Base-by-base conservation (phyloP, 768 basidiomycete genomes). In the Pleurotus citrinopileatus region DNA sequence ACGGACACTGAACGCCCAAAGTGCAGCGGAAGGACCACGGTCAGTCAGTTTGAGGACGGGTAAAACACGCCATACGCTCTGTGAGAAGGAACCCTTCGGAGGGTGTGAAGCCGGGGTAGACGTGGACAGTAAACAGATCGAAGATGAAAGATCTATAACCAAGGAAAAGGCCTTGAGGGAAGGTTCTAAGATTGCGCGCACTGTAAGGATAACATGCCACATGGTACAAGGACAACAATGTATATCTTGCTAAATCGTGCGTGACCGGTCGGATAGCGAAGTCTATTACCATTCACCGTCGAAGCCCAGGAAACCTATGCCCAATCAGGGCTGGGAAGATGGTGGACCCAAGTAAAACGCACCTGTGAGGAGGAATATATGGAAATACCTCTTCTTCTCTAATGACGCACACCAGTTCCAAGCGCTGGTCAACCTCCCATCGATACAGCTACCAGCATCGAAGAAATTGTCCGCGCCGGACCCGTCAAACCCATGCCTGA, bases 381-480 rank as follows among this genome's bases (percentile, higher is more conserved):
- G 84, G 73, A 92, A 91, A 64, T 83, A 94, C 45, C 84, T 74
- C 72, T 94, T 94, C 75, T 92, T 94, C 74, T 93, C 91, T 59
- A 94, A 67, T 42, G 76, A 78, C 45, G 85, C 83, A 70, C 91
- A 94, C 91, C 91, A 94, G 65, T 94, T 91, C 91, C 91, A 94
- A 3, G 91, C 91, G 66, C 89, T 91, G 26, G 91, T 94, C 62
- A 94, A 68, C 3, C 91, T 78, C 10, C 91, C 91, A 61, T 93
- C 91, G 60, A 93, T 92, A 59, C 81, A 82, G 58, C 87, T 90
- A 15, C 91, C 90, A 34, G 91, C 91, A 64, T 93, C 91, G 65
- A 87, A 91, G 73, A 90, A 92, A 66, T 91, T 92, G 63, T 92
- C 91, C 2, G 91, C 91, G n/a, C 91, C 91, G 22, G 88, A 90